Percentiles rank a stretch among this genome's conserved stretches.
These are phyloP conservation scores for Pseudozyma hubeiensis DNA, from an alignment of 1,284 basidiomycete species.

Conservation along the genomic window DNA sequence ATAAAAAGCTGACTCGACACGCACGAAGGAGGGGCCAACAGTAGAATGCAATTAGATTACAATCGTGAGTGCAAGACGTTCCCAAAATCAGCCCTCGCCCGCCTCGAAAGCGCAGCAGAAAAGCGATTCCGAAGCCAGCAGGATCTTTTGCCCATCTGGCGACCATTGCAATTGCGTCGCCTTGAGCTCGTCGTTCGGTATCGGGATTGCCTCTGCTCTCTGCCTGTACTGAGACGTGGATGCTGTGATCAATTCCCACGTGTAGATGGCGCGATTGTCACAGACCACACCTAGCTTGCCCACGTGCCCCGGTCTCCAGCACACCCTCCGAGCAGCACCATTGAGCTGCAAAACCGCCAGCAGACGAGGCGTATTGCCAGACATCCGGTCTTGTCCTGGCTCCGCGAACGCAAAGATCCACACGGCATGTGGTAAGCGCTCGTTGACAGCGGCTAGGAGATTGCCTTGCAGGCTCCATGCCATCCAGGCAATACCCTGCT, in stretches of 20 bases:
- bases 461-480: conserved; percentile 52
- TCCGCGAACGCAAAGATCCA: conserved; percentile 77
- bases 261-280: conserved; percentile 77
- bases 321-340: conserved; percentile 74
- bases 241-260: conserved; percentile 74
- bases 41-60: conserved; percentile 31
- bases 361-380: conserved; percentile 72
- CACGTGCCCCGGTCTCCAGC: conserved; percentile 80
- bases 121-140: conserved; percentile 77
- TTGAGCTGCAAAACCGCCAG: conserved; percentile 77
- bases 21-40: neutral
- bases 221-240: conserved; percentile 18
- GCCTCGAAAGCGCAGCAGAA: conserved; percentile 77
- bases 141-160: conserved; percentile 82
- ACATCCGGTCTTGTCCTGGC: conserved; percentile 70
- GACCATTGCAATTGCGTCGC: conserved; percentile 79
- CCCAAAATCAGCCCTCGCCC: conserved; percentile 10
- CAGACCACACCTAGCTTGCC: conserved; percentile 79
- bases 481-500: conserved; percentile 50
- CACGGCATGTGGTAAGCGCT: conserved; percentile 74
- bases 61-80: neutral
- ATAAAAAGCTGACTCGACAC: conserved; percentile 2
- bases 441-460: conserved; percentile 51
- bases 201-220: conserved; percentile 50
- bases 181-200: conserved; percentile 50